A percentile compares a stretch with the other conserved stretches of the same genome.
Conservation (phyloP, 139 green algal genomes). For the Chlorella vulgaris region DNA sequence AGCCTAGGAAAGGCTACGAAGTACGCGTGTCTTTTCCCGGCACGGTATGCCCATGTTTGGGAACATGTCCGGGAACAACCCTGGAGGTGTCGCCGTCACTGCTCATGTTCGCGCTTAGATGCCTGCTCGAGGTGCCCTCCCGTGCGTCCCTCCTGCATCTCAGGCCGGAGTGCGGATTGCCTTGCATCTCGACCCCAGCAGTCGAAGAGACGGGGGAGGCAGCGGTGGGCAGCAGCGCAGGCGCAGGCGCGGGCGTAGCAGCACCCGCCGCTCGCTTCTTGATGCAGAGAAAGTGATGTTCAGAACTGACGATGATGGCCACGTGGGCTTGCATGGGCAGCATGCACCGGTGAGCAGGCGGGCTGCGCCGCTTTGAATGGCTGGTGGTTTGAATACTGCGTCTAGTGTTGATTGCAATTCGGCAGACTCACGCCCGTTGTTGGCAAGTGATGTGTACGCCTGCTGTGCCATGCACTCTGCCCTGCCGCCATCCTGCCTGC, state of each 20-base stretch:
- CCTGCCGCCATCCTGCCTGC: too few relatives aligned
- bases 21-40: constrained; percentile 23
- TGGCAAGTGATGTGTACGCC: too few relatives aligned
- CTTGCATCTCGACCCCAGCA: constrained; percentile 17
- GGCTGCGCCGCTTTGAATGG: too few relatives aligned
- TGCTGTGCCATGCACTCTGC: too few relatives aligned
- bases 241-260: background rate
- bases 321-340: background rate
- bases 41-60: constrained; percentile 19
- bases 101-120: too few relatives aligned
- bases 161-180: constrained; percentile 20
- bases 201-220: background rate
- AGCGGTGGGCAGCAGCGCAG: background rate
- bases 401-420: too few relatives aligned
- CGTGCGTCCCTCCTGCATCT: too few relatives aligned
- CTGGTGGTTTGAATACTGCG: too few relatives aligned
- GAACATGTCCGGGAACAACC: too few relatives aligned
- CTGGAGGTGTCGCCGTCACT: too few relatives aligned
- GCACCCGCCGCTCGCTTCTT: constrained; percentile 25
- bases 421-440: background rate
- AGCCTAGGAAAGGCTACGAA: constrained; percentile 7
- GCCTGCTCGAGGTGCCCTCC: too few relatives aligned
- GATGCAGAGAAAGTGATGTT: constrained; percentile 41
- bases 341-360: background rate
- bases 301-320: background rate